phyloP scores from a whole-genome alignment of 2,329 filamentous ascomycete genomes.

The Phyllosticta paracitricarpa region DNA sequence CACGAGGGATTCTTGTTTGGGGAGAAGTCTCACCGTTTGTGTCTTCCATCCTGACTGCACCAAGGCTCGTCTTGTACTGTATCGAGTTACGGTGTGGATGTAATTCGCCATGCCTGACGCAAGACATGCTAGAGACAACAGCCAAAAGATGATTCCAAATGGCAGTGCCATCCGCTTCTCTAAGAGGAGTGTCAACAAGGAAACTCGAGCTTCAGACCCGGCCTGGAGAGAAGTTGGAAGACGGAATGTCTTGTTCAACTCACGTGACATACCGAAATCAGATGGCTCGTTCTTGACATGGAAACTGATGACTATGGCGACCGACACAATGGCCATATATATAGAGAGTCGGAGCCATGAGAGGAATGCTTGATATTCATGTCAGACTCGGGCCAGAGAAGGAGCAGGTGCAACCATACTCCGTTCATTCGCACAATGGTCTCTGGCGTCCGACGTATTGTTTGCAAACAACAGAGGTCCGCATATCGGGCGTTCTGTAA shows the following conservation, averaged over 20 bases:
- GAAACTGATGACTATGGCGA: slow-evolving; percentile 88
- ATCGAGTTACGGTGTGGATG: slow-evolving; percentile 71
- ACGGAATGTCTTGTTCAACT: not conserved
- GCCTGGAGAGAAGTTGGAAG: not conserved
- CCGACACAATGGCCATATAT: slow-evolving; percentile 81
- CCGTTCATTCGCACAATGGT: slow-evolving; percentile 71
- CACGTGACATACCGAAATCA: slow-evolving; percentile 16
- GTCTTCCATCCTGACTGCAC: slow-evolving; percentile 94
- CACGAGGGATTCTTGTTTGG: not conserved
- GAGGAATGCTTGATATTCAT: slow-evolving; percentile 51
- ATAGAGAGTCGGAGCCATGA: slow-evolving; percentile 83
- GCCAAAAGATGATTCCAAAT: slow-evolving; percentile 81
- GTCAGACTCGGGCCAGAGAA: not conserved
- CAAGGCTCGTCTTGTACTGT: slow-evolving; percentile 65
- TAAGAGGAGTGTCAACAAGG: slow-evolving; percentile 21
- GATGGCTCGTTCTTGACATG: slow-evolving; percentile 70
- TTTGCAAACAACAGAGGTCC: slow-evolving; percentile 66
- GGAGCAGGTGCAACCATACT: slow-evolving; percentile 30
- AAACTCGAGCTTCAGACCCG: not conserved
- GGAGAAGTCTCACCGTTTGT: slow-evolving; percentile 51
- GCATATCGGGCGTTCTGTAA: slow-evolving; percentile 52
- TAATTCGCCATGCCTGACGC: slow-evolving; percentile 76
- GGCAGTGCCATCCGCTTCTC: slow-evolving; percentile 74
- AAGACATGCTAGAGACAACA: slow-evolving; percentile 67
- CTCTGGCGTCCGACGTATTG: slow-evolving; percentile 61